Percentiles rank a stretch among this genome's conserved stretches.
These are phyloP conservation scores for Sclerotiophoma versabilis DNA, from an alignment of 2,329 filamentous ascomycete genomes.

Conservation along the genomic window DNA sequence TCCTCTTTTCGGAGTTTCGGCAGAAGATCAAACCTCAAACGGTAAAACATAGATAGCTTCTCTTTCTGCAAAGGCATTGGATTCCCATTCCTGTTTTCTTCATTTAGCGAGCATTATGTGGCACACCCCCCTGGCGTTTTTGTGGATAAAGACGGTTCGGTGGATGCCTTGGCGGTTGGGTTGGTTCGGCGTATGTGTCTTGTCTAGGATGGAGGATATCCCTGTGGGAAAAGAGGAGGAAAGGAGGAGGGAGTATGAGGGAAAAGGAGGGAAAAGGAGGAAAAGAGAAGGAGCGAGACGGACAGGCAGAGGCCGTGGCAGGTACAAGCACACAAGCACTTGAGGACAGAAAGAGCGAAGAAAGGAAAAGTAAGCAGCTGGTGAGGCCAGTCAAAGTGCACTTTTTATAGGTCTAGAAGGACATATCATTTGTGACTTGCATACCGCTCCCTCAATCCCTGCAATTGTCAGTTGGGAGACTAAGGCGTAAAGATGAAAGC, in stretches of 20 bases:
- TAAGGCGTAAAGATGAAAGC: conserved; percentile 6
- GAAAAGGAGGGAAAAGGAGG: too few relatives aligned
- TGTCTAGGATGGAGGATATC: conserved; percentile 18
- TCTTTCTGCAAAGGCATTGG: conserved; percentile 27
- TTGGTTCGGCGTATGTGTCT: conserved; percentile 23
- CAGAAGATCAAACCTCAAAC: neutral
- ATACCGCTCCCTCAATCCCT: neutral
- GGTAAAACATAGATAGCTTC: conserved; percentile 31
- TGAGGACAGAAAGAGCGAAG: neutral
- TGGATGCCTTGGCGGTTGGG: conserved; percentile 25
- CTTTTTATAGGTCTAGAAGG: conserved; percentile 2
- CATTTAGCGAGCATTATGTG: conserved; percentile 44
- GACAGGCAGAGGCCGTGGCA: conserved; percentile 24
- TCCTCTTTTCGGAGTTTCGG: neutral
- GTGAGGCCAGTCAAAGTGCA: neutral
- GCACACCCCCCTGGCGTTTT: conserved; percentile 34
- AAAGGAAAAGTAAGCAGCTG: neutral
- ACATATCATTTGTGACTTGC: conserved; percentile 3
- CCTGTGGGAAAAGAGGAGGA: conserved; percentile 15
- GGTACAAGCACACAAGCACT: conserved; percentile 20
- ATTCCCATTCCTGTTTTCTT: conserved; percentile 29
- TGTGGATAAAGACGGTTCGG: conserved; percentile 26
- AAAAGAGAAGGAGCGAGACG: conserved; percentile 9
- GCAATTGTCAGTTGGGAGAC: neutral
- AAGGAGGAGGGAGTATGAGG: neutral